Evolutionary conservation across 2,329 filamentous ascomycete species (phyloP), one percentile per base, ranked within the genome.

Genomic region (Colletotrichum gloeosporioides): DNA sequence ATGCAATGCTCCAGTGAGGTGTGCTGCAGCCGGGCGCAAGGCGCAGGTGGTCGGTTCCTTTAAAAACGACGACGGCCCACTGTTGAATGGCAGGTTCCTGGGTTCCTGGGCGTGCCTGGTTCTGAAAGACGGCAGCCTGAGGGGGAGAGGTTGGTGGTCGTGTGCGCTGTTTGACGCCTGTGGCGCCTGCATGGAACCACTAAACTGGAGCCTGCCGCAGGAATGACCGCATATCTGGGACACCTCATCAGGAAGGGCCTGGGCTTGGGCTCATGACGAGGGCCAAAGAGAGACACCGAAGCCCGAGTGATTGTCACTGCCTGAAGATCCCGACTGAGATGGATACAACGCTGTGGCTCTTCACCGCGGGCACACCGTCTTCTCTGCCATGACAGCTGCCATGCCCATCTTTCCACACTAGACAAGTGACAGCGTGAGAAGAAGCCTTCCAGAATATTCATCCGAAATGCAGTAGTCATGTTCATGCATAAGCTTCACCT

Each of bases 151-250:
- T 12, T 22, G 18, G 13, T 32, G 49, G 57, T 70, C 67, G 57
- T 63, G 67, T 63, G 57, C 67, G 67, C 57, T 62, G 68, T 49
- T 70, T 63, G 68, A 70, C 57, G 68, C 68, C 57, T 63, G 68
- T 70, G 68, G 57, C 68, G 68, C 57, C 31, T 70, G 68, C 68
- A 34, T 70, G 68, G 68, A 70, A 70, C 67, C 25, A 61, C 57
- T 70, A 62, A 62, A 55, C n/a, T 53, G 57, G 68, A 22, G 55
- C 68, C 68, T 70, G 68, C 57, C 22, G 57, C 68, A 62, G 53
- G 66, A 59, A 70, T 70, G 68, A 70, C 57, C 68, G 68, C 68
- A 70, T 62, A 49, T 59, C 66, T 29, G 66, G 66, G 66, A 69
- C 68, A 70, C 55, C 55, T 49, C 57, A 63, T 31, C 68, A 63